Evolutionary conservation across 2,329 filamentous ascomycete genomes (phyloP).

Genomic region (Ceratocystis papillata): DNA sequence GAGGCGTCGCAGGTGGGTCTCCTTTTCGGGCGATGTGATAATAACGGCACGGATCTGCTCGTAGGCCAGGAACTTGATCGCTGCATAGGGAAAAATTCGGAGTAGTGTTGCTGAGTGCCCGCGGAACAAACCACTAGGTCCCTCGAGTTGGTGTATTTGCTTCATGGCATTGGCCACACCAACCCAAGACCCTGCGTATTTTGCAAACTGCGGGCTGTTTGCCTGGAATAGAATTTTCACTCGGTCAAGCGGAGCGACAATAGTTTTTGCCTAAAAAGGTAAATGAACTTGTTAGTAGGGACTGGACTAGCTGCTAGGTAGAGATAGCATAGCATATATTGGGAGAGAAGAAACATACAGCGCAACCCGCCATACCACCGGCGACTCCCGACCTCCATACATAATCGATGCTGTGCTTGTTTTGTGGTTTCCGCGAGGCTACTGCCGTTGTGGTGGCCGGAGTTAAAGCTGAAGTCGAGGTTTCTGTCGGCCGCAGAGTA

Average conservation of each 20-base stretch:
- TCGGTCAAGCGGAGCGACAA: conserved; percentile 89
- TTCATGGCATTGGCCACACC: conserved; percentile 73
- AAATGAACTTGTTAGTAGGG: conserved; percentile 23
- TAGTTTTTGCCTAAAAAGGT: conserved; percentile 68
- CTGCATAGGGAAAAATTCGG: conserved; percentile 93
- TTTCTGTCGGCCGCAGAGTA: not conserved
- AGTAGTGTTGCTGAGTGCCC: conserved; percentile 90
- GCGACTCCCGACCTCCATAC: conserved; percentile 72
- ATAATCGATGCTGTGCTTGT: conserved; percentile 67
- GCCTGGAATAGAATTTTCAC: conserved; percentile 99
- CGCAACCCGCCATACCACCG: conserved; percentile 83
- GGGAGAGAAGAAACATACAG: conserved; percentile 45
- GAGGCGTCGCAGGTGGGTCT: conserved; percentile 69
- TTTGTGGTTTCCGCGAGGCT: conserved; percentile 36
- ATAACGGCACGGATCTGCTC: conserved; percentile 79
- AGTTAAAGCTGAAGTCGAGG: not conserved
- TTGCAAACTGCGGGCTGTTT: conserved; percentile 83
- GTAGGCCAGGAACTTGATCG: conserved; percentile 95
- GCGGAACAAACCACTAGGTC: conserved; percentile 67
- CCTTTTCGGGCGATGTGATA: conserved; percentile 60
- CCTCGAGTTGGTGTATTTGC: conserved; percentile 70
- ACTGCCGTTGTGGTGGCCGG: not conserved
- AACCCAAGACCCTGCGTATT: conserved; percentile 81
- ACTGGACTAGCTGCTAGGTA: not conserved
- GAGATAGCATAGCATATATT: not conserved